phyloP scores from a whole-genome alignment of 2,329 filamentous ascomycete species.

The Microascus cirrosus region DNA sequence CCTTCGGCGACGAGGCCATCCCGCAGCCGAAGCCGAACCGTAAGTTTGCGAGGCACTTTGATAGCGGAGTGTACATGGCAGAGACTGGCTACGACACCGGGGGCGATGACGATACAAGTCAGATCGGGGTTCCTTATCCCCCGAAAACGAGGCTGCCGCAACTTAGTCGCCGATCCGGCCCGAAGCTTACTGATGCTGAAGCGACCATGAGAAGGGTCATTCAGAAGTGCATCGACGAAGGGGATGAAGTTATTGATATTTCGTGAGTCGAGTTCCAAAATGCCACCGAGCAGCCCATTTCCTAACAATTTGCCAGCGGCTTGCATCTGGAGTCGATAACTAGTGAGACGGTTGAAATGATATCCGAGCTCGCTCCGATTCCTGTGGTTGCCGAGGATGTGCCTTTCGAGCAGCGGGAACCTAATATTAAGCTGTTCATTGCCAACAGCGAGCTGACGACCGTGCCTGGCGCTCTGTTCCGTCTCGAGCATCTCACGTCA shows the following conservation, averaged over 20 bases:
- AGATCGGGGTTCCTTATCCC: constrained; percentile 6
- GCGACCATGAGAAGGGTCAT: constrained; percentile 33
- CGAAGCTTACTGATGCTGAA: constrained; percentile 26
- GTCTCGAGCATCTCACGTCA: constrained; percentile 48
- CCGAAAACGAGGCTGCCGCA: constrained; percentile 10
- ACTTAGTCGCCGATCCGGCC: constrained; percentile 10
- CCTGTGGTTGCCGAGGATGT: constrained; percentile 43
- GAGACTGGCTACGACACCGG: constrained; percentile 23
- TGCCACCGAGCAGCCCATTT: background rate
- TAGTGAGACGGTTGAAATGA: constrained; percentile 42
- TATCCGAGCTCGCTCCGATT: constrained; percentile 43
- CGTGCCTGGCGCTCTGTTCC: constrained; percentile 50
- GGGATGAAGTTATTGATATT: constrained; percentile 49
- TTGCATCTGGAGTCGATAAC: constrained; percentile 41
- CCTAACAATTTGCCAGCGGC: constrained; percentile 15
- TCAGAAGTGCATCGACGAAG: constrained; percentile 42
- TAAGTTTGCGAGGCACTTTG: constrained; percentile 45
- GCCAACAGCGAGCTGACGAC: constrained; percentile 43
- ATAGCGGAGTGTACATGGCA: constrained; percentile 60
- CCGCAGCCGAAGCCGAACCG: constrained; percentile 32
- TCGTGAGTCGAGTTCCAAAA: constrained; percentile 29
- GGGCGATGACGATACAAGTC: background rate
- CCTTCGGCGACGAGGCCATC: constrained; percentile 25
- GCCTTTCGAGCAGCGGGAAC: constrained; percentile 46
- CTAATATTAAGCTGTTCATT: constrained; percentile 50